Conservation (phyloP, 345 rosid species). For the Lepidium aucheri region DNA sequence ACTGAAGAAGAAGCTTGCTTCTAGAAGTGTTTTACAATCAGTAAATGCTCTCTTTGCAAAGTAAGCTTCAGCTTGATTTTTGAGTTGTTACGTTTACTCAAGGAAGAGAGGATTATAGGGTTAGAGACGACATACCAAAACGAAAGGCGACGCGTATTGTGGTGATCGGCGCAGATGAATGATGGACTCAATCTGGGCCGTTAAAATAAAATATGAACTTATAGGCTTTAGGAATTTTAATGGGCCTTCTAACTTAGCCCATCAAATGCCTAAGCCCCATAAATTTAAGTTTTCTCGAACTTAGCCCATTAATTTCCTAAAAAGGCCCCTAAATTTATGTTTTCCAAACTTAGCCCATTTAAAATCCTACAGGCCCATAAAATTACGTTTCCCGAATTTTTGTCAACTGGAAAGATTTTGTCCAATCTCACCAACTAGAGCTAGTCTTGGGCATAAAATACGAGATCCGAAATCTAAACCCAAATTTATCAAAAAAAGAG, state of each 20-base stretch:
- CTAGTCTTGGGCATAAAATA: no score
- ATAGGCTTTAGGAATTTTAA: background rate
- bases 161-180: slow-evolving; percentile 1
- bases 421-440: no score
- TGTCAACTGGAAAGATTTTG: no score
- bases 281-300: no score
- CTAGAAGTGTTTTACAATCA: background rate
- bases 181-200: background rate
- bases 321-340: no score
- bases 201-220: background rate
- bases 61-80: slow-evolving; percentile 16
- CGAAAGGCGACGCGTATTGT: background rate
- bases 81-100: background rate
- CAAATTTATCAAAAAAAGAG: no score
- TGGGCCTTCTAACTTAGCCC: background rate
- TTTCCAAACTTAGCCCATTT: no score
- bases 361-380: no score
- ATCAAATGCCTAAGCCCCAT: no score
- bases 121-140: slow-evolving; percentile 14
- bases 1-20: slow-evolving; percentile 9
- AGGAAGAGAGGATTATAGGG: slow-evolving; percentile 7
- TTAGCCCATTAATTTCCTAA: no score
- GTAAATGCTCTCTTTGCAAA: background rate
- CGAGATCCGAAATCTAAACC: no score
- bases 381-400: no score